Conservation (phyloP, 148 eudicot species). For the Heliosperma pusillum region DNA sequence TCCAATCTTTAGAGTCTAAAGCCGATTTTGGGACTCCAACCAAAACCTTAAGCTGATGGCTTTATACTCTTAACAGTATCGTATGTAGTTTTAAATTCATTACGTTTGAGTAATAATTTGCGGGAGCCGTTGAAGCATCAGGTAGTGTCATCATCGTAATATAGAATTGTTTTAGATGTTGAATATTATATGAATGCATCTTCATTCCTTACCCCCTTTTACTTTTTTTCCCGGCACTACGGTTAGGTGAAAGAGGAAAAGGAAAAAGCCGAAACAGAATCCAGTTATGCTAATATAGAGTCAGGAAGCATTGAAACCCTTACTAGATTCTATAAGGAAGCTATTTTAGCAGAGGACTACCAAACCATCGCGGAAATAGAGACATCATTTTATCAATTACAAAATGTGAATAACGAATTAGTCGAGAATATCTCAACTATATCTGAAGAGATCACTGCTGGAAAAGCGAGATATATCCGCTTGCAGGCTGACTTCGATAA, state of each 20-base stretch:
- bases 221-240: background rate
- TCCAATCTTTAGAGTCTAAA: too few species aligned
- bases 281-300: constrained; percentile 18
- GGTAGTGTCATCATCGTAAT: too few species aligned
- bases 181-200: background rate
- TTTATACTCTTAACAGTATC: too few species aligned
- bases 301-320: constrained; percentile 44
- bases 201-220: background rate
- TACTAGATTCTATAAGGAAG: constrained; percentile 61
- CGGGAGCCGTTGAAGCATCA: too few species aligned
- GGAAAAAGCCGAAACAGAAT: constrained; percentile 26
- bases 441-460: constrained; percentile 60
- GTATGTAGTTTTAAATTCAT: too few species aligned
- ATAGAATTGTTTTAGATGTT: too few species aligned
- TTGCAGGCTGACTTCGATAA: constrained; percentile 96
- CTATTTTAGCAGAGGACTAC: constrained; percentile 53
- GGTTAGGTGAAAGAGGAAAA: constrained; percentile 22
- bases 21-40: too few species aligned
- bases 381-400: constrained; percentile 40
- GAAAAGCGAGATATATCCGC: constrained; percentile 68
- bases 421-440: constrained; percentile 40
- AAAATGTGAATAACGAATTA: constrained; percentile 61
- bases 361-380: constrained; percentile 53
- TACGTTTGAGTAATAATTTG: too few species aligned
- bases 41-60: too few species aligned